phyloP scores from a whole-genome alignment of 331 rosid genomes.

The Arachis monticola region DNA sequence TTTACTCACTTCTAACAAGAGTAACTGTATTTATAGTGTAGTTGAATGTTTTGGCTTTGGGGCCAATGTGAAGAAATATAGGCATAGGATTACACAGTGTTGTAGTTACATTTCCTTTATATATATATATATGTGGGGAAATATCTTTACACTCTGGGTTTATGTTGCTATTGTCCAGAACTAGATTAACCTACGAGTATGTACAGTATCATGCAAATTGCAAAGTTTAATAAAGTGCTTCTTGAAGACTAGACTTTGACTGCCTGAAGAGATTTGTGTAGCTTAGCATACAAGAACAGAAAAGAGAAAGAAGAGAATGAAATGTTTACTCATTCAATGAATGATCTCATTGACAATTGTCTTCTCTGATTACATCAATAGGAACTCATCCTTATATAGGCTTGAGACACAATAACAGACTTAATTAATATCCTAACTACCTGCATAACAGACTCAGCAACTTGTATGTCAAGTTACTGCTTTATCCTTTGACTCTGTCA shows the following conservation, averaged over 20 bases:
- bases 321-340: no score
- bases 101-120: slow-evolving; percentile 21
- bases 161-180: slow-evolving; percentile 18
- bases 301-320: no score
- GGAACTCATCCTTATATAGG: no score
- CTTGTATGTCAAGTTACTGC: no score
- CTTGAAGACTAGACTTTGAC: background rate
- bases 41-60: slow-evolving; percentile 17
- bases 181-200: slow-evolving; percentile 11
- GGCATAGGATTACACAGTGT: slow-evolving; percentile 28
- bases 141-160: slow-evolving; percentile 16
- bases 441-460: no score
- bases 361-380: no score
- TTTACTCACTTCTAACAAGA: slow-evolving; percentile 22
- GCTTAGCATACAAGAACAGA: no score
- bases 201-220: slow-evolving; percentile 48
- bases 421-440: no score
- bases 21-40: slow-evolving; percentile 22
- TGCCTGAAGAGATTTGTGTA: no score
- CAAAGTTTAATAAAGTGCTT: slow-evolving; percentile 21
- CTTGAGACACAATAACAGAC: no score
- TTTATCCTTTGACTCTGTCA: no score
- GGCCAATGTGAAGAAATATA: slow-evolving; percentile 35
- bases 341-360: no score
- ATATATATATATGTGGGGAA: slow-evolving; percentile 20